These are phyloP conservation scores for Rusavskia elegans DNA, from an alignment of 495 filamentous ascomycete genomes.

Conservation along the genomic window DNA sequence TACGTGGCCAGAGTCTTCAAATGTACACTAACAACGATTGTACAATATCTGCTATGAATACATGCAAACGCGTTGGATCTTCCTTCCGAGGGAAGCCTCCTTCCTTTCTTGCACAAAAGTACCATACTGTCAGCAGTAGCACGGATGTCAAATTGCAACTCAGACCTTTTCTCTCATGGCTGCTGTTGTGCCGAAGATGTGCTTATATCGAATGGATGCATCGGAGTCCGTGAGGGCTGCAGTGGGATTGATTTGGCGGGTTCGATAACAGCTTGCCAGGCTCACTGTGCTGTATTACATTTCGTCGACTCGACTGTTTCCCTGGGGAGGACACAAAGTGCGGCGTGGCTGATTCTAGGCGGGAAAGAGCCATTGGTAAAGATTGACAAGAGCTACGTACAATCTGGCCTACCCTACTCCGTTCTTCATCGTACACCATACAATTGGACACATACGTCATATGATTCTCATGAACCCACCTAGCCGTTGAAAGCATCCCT, in stretches of 20 bases:
- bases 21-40: neutral
- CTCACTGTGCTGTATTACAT: neutral
- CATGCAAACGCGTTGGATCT: neutral
- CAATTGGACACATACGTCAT: neutral
- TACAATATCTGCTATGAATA: neutral
- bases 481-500: no score
- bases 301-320: neutral
- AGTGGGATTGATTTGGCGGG: neutral
- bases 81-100: neutral
- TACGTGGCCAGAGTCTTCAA: neutral
- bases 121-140: conserved; percentile 28
- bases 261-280: neutral
- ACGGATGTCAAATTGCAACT: conserved; percentile 99
- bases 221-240: neutral
- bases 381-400: neutral
- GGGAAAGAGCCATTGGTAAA: neutral
- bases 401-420: no score
- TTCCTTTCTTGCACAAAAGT: no score
- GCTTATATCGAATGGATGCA: conserved; percentile 35
- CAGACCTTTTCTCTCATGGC: conserved; percentile 47
- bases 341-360: neutral
- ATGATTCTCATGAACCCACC: neutral
- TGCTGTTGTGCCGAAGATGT: conserved; percentile 88
- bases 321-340: neutral
- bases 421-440: no score